Evolutionary conservation across 2,329 filamentous ascomycete species (phyloP).

Genomic region (Gremmenia infestans): DNA sequence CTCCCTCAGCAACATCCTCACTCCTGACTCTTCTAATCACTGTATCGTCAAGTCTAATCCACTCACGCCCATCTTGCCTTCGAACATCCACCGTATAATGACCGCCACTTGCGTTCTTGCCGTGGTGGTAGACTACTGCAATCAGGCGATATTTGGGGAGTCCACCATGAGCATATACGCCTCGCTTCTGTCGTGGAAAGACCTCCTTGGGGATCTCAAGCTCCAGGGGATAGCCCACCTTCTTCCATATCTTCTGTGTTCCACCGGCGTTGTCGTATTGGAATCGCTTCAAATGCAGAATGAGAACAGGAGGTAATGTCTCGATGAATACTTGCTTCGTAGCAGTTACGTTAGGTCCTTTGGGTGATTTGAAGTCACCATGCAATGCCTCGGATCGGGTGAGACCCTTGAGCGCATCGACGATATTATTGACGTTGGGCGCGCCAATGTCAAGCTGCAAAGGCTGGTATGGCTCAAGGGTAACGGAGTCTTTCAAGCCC

Average conservation of each 20-base stretch:
- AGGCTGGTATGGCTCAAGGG: constrained; percentile 87
- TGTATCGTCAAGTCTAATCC: constrained; percentile 95
- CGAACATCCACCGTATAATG: constrained; percentile 98
- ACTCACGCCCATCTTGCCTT: constrained; percentile 89
- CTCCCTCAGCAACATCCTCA: constrained; percentile 84
- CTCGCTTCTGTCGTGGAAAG: constrained; percentile 69
- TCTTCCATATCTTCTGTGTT: constrained; percentile 98
- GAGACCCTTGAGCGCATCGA: constrained; percentile 81
- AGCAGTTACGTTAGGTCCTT: constrained; percentile 69
- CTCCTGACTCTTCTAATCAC: constrained; percentile 77
- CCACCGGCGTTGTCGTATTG: constrained; percentile 86
- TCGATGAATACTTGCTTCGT: constrained; percentile 97
- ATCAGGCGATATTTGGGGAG: constrained; percentile 81
- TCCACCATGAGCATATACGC: constrained; percentile 58
- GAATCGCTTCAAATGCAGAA: constrained; percentile 94
- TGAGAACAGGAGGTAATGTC: constrained; percentile 81
- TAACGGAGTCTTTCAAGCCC: constrained; percentile 85
- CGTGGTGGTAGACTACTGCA: constrained; percentile 93
- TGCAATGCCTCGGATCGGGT: constrained; percentile 81
- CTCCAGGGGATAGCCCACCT: constrained; percentile 89
- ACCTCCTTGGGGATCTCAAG: constrained; percentile 90
- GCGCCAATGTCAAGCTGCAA: constrained; percentile 92
- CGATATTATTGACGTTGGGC: constrained; percentile 79
- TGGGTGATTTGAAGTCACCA: constrained; percentile 75
- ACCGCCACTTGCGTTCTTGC: constrained; percentile 90